Conservation (phyloP, 768 basidiomycete species). For the Lactarius quietus region DNA sequence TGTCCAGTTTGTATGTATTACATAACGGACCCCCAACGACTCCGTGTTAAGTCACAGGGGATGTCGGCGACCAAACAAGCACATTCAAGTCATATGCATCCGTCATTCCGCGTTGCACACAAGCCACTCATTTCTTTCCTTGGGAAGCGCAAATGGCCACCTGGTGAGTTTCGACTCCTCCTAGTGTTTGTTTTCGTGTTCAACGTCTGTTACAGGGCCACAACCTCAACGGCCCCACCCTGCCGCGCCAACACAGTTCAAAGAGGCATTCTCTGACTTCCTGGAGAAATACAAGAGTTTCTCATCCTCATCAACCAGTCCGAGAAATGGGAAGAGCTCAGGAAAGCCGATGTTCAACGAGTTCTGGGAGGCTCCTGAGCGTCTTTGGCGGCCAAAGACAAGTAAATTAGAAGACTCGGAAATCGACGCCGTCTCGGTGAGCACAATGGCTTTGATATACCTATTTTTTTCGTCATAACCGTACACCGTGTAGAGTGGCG, state of each 20-base stretch:
- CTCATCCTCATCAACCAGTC: neutral
- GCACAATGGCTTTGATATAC: conserved; percentile 28
- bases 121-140: conserved; percentile 31
- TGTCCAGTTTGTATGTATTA: neutral
- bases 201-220: conserved; percentile 30
- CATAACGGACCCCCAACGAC: neutral
- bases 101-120: conserved; percentile 22
- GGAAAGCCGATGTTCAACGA: conserved; percentile 35
- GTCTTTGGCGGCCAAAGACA: conserved; percentile 51
- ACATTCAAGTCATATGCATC: conserved; percentile 16
- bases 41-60: neutral
- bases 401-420: conserved; percentile 52
- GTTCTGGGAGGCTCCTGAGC: conserved; percentile 67
- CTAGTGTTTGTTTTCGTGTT: neutral
- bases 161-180: conserved; percentile 6
- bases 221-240: conserved; percentile 55
- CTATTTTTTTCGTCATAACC: neutral
- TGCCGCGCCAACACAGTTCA: conserved; percentile 59
- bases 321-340: neutral
- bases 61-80: neutral
- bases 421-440: conserved; percentile 63
- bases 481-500: conserved; percentile 51
- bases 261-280: conserved; percentile 47
- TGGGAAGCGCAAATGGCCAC: conserved; percentile 27
- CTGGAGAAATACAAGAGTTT: conserved; percentile 35